Percentiles rank a stretch among this genome's conserved stretches.
Evolutionary conservation across 306 rosid genomes (phyloP).

Genomic region (Corylus americana): DNA sequence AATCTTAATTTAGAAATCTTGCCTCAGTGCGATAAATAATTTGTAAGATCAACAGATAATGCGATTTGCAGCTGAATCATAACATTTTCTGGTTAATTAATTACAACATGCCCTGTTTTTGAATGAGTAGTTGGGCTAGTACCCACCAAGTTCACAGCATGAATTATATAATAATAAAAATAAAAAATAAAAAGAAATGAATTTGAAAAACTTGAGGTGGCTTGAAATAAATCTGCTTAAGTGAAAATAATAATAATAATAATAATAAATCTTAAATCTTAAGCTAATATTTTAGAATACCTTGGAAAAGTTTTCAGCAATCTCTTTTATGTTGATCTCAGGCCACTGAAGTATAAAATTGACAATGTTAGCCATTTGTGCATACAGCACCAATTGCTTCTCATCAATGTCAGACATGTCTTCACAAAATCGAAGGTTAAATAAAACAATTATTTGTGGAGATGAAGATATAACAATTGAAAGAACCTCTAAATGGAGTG

Average conservation of each 20-base stretch:
- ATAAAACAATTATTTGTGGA: constrained; percentile 36
- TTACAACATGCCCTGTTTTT: background rate
- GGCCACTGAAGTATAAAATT: constrained; percentile 70
- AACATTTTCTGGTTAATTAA: background rate
- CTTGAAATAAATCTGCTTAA: constrained; percentile 11
- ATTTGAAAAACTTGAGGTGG: background rate
- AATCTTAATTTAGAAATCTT: constrained; percentile 8
- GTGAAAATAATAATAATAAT: background rate
- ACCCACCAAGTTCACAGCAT: background rate
- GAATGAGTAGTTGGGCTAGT: background rate
- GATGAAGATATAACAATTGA: constrained; percentile 14
- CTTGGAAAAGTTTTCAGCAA: constrained; percentile 79
- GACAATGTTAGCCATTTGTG: constrained; percentile 96
- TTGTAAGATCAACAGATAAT: background rate
- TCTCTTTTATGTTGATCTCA: constrained; percentile 69
- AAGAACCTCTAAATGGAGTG: constrained; percentile 13
- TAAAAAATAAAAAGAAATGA: no score
- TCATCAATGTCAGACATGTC: constrained; percentile 74
- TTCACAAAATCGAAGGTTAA: constrained; percentile 38
- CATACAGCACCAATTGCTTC: constrained; percentile 75
- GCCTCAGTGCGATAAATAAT: background rate
- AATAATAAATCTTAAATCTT: background rate
- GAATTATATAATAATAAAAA: background rate
- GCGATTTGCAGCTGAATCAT: background rate
- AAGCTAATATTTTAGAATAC: constrained; percentile 35